Evolutionary conservation across 2,329 filamentous ascomycete species (phyloP).

Genomic region (Aspergillus floridensis): DNA sequence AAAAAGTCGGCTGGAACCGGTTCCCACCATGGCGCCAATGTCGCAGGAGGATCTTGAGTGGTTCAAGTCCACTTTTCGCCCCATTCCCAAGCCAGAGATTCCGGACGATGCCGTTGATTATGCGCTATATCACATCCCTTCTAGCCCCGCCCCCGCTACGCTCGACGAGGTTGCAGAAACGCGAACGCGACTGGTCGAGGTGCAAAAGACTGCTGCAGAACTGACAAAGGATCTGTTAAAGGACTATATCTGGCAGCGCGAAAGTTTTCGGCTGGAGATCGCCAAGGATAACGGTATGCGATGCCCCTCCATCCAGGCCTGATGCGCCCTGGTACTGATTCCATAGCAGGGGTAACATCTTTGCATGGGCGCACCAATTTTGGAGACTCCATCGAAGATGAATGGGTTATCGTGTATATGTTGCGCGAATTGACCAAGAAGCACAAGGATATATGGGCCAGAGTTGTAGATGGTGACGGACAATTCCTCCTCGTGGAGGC

Average conservation of each 20-base stretch:
- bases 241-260: conserved; percentile 94
- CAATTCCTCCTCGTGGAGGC: conserved; percentile 95
- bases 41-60: conserved; percentile 60
- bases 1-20: not conserved
- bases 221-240: conserved; percentile 66
- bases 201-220: conserved; percentile 67
- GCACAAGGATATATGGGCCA: conserved; percentile 74
- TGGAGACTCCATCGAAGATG: conserved; percentile 92
- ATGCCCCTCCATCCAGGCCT: not conserved
- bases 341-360: conserved; percentile 48
- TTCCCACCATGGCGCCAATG: conserved; percentile 39
- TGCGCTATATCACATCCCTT: conserved; percentile 68
- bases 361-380: conserved; percentile 80
- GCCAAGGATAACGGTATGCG: conserved; percentile 58
- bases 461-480: conserved; percentile 82
- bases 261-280: conserved; percentile 69
- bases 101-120: conserved; percentile 87
- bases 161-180: conserved; percentile 52
- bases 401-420: conserved; percentile 94
- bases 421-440: conserved; percentile 74
- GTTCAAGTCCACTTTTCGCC: conserved; percentile 64
- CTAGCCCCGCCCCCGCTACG: conserved; percentile 52
- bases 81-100: conserved; percentile 62
- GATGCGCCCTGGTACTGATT: conserved; percentile 7
- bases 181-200: conserved; percentile 63